These are phyloP conservation scores for Epichloe baconii DNA, from an alignment of 2,329 filamentous ascomycete species.

Conservation along the genomic window DNA sequence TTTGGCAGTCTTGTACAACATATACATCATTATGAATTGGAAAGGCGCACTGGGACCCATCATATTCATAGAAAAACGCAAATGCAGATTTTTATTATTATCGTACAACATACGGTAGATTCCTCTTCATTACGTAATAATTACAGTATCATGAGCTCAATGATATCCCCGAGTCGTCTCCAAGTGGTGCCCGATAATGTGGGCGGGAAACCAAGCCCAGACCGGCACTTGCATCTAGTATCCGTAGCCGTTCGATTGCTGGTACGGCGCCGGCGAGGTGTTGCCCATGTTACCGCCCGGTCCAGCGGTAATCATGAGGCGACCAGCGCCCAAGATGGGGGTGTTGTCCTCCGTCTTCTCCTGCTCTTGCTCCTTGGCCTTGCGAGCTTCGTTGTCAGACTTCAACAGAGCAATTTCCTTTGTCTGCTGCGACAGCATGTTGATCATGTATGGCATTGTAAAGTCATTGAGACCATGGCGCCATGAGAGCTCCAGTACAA, in stretches of 20 bases:
- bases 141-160: slow-evolving; percentile 10
- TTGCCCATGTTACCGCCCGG: slow-evolving; percentile 42
- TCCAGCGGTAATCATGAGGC: slow-evolving; percentile 92
- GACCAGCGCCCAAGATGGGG: slow-evolving; percentile 76
- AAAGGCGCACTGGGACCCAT: not conserved
- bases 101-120: slow-evolving; percentile 9
- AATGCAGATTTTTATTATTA: slow-evolving; percentile 2
- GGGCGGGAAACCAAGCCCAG: slow-evolving; percentile 13
- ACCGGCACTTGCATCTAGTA: slow-evolving; percentile 32
- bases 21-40: not conserved
- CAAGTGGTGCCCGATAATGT: not conserved
- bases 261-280: slow-evolving; percentile 52
- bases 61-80: not conserved
- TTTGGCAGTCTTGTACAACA: not conserved
- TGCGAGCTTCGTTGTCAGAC: slow-evolving; percentile 93
- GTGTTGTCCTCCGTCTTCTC: slow-evolving; percentile 88
- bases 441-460: slow-evolving; percentile 99
- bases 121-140: not conserved
- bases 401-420: slow-evolving; percentile 73
- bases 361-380: slow-evolving; percentile 54
- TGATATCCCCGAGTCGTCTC: slow-evolving; percentile 11
- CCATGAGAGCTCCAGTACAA: slow-evolving; percentile 95
- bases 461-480: slow-evolving; percentile 89
- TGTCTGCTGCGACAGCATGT: slow-evolving; percentile 84
- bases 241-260: slow-evolving; percentile 73